Evolutionary conservation across 805 yeast species (phyloP), one percentile per base, ranked within the genome.

Genomic region (Candida maltosa): DNA sequence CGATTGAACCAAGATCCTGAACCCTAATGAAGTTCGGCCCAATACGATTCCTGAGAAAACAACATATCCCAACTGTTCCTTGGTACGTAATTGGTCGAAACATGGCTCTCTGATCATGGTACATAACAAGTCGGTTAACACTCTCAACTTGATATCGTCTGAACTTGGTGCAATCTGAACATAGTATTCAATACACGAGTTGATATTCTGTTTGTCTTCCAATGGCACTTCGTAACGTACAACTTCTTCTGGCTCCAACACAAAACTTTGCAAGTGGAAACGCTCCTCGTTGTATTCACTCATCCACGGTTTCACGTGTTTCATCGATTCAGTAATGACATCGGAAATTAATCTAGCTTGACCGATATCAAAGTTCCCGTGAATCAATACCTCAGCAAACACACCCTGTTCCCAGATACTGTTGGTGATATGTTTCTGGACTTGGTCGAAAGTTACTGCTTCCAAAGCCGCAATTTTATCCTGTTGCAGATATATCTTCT

Each of bases 41-140:
- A 71, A 70, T 41, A 83, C 67, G 17, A 74, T 63, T 0, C 94
- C 85, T 29, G 93, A 79, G 53, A 87, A 87, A 0, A 91, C 98
- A 43, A 91, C 88, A 51, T 91, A 91, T 2, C 98, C 98, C 21
- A 91, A 70, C 58, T 93, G 97, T 62, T 91, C 97, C 49, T 87
- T 83, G 5, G 98, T 91, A 59, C 98, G 76, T 39, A 91, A 70
- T 43, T 84, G 84, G 52, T 87, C 82, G 60, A 91, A 93, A 39
- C 91, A 84, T 4, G 96, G 97, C 54, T 91, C 97, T 46, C 75
- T 78, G 32, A 83, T 65, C 43, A 88, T 73, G 42, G 85, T 91
- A 0, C 83, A 75, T 31, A 87, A 59, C 34, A 91, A 60, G 32
- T 82, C 87, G 9, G 83, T 70, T 36, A 74, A 51, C 35, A 58